Evolutionary conservation across 1,284 basidiomycete species (phyloP).

Genomic region (Apiotrichum sp.): DNA sequence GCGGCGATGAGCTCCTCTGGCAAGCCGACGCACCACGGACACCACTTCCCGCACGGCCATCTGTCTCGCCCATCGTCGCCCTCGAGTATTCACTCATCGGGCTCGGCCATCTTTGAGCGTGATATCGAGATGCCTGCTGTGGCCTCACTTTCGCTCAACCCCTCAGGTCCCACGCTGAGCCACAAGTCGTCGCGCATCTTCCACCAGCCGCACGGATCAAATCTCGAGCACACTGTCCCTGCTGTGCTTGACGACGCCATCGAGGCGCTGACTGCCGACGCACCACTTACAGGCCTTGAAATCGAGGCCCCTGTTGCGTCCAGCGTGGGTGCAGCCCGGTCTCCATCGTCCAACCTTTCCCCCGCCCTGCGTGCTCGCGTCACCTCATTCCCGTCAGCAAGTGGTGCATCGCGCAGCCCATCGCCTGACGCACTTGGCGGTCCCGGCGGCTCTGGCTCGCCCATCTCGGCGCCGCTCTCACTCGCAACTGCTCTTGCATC

Average conservation of each 20-base stretch:
- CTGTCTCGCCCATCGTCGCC: constrained; percentile 35
- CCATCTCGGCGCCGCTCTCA: background rate
- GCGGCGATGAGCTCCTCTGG: background rate
- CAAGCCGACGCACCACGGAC: background rate
- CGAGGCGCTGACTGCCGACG: constrained; percentile 35
- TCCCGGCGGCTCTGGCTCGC: background rate
- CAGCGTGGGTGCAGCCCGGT: constrained; percentile 26
- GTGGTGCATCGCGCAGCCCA: constrained; percentile 11
- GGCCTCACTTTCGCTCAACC: constrained; percentile 31
- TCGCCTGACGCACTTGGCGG: constrained; percentile 6
- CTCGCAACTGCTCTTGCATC: background rate
- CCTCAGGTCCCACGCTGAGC: constrained; percentile 21
- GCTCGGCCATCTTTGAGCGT: constrained; percentile 45
- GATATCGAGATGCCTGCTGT: constrained; percentile 42
- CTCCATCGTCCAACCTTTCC: constrained; percentile 24
- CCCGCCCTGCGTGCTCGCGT: constrained; percentile 20
- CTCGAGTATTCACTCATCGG: constrained; percentile 39
- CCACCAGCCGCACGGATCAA: constrained; percentile 35
- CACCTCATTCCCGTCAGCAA: constrained; percentile 3
- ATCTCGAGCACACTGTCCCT: constrained; percentile 42
- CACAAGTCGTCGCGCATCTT: constrained; percentile 39
- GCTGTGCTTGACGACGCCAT: constrained; percentile 46
- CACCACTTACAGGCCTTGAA: constrained; percentile 30
- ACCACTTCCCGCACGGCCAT: constrained; percentile 11
- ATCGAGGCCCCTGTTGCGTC: constrained; percentile 33